Evolutionary conservation across 2,329 filamentous ascomycete genomes (phyloP).

Genomic region (Apiospora koreana): DNA sequence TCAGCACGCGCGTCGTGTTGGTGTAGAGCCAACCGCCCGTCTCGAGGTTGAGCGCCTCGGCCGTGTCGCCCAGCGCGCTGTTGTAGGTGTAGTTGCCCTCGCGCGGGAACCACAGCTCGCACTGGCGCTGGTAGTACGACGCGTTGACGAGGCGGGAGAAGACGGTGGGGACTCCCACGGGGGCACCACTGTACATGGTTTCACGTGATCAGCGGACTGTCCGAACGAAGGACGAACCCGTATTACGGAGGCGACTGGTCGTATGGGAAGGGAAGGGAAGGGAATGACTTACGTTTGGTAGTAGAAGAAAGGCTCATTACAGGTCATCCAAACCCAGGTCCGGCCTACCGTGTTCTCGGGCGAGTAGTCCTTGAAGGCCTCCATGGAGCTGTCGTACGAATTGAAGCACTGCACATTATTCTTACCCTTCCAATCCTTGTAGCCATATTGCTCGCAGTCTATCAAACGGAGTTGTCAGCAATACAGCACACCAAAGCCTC

Average conservation of each 20-base stretch:
- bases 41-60: constrained; percentile 48
- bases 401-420: constrained; percentile 52
- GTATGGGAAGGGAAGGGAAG: neutral
- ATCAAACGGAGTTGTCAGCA: neutral
- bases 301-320: constrained; percentile 63
- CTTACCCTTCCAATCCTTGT: constrained; percentile 42
- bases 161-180: constrained; percentile 43
- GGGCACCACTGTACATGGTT: constrained; percentile 42
- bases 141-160: constrained; percentile 52
- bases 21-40: constrained; percentile 58
- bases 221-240: neutral
- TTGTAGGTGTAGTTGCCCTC: constrained; percentile 51
- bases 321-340: constrained; percentile 62
- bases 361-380: constrained; percentile 50
- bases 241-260: neutral
- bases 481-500: neutral
- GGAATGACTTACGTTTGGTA: constrained; percentile 52
- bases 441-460: constrained; percentile 47
- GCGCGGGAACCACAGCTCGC: constrained; percentile 51
- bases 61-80: constrained; percentile 45
- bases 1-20: constrained; percentile 55
- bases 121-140: constrained; percentile 58
- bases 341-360: constrained; percentile 48
- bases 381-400: constrained; percentile 50
- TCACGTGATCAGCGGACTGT: constrained; percentile 15